Evolutionary conservation across 2,329 filamentous ascomycete genomes (phyloP).

Genomic region (Pseudocercospora fuligena): DNA sequence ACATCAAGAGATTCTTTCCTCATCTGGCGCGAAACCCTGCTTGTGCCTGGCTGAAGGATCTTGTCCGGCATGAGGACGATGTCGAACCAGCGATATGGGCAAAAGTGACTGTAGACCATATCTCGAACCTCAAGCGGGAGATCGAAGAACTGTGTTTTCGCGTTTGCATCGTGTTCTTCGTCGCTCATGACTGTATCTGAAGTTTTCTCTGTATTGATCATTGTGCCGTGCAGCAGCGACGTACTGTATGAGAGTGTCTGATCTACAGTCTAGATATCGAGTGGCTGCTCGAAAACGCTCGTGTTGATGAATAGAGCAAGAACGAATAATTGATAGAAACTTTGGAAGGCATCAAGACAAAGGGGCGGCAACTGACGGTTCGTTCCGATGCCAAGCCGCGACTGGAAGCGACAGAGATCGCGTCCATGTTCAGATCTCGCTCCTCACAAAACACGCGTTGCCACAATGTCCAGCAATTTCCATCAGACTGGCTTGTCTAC

Average conservation of each 20-base stretch:
- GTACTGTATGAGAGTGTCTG: too few relatives aligned
- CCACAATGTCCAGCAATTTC: background rate
- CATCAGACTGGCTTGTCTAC: background rate
- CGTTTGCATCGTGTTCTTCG: background rate
- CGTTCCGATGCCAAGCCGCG: background rate
- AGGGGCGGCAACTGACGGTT: background rate
- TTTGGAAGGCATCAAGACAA: background rate
- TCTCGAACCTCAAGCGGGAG: slow-evolving; percentile 31
- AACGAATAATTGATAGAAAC: background rate
- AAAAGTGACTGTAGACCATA: slow-evolving; percentile 27
- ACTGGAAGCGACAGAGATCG: background rate
- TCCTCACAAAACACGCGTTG: background rate
- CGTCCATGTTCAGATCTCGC: background rate
- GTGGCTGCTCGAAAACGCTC: too few relatives aligned
- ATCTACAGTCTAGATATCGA: background rate
- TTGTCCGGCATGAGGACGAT: slow-evolving; percentile 18
- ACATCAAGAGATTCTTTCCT: slow-evolving; percentile 29
- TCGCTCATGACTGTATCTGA: background rate
- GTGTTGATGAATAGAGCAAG: background rate
- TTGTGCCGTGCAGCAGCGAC: too few relatives aligned
- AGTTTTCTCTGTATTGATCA: background rate
- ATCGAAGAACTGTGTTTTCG: slow-evolving; percentile 22
- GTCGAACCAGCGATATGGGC: slow-evolving; percentile 23
- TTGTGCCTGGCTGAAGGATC: slow-evolving; percentile 22
- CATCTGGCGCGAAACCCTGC: slow-evolving; percentile 16